phyloP scores from a whole-genome alignment of 257 asterid species.

The Plantago elongata region DNA sequence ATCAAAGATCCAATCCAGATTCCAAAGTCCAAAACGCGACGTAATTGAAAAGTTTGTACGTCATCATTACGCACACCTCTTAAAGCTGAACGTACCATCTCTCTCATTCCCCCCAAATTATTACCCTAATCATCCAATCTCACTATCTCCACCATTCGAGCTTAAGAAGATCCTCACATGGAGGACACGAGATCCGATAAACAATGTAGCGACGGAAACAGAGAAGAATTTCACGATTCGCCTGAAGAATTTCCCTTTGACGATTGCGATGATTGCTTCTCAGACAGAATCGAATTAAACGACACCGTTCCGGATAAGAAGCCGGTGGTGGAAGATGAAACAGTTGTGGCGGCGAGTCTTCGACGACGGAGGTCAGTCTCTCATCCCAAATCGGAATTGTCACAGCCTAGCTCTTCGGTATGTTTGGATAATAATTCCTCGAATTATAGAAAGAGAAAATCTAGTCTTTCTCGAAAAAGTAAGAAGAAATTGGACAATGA shows the following conservation, averaged over 20 bases:
- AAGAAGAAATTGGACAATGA: constrained; percentile 29
- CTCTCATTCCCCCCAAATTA: no score
- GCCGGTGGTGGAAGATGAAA: constrained; percentile 22
- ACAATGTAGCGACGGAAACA: constrained; percentile 9
- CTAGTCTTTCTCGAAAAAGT: constrained; percentile 23
- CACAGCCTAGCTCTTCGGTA: constrained; percentile 23
- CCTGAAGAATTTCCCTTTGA: constrained; percentile 45
- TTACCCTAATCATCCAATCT: no score
- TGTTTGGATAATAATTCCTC: constrained; percentile 24
- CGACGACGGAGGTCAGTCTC: constrained; percentile 38
- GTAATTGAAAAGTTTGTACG: no score
- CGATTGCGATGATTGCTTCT: constrained; percentile 38
- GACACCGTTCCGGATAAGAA: constrained; percentile 16
- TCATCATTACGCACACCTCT: no score
- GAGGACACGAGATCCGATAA: constrained; percentile 9
- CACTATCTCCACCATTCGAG: no score
- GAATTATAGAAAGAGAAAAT: constrained; percentile 22
- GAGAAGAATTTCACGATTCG: constrained; percentile 46
- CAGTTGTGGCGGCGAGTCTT: constrained; percentile 3
- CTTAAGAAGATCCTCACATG: constrained; percentile 6
- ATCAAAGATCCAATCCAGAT: no score
- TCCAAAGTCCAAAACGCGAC: no score
- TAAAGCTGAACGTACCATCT: no score
- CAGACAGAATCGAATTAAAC: constrained; percentile 25
- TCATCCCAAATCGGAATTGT: constrained; percentile 3